Conservation (phyloP, 1,284 basidiomycete species). For the Veloporphyrellus conicus region DNA sequence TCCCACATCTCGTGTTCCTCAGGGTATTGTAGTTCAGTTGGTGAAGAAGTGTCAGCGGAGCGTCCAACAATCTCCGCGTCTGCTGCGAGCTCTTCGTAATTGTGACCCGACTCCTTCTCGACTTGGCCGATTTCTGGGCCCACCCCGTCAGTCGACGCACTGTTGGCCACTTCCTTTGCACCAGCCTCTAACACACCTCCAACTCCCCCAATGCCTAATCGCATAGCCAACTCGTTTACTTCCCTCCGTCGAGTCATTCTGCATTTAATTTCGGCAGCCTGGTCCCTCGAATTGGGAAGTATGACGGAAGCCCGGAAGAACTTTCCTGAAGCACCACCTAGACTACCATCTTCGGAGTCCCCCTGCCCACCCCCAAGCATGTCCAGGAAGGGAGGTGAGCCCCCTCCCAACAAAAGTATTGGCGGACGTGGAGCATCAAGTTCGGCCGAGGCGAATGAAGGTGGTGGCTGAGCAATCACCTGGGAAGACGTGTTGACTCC, state of each 20-base stretch:
- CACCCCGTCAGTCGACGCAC: not conserved
- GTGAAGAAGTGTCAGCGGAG: constrained; percentile 11
- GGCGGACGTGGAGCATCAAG: constrained; percentile 39
- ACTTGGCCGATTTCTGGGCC: constrained; percentile 3
- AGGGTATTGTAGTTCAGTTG: constrained; percentile 12
- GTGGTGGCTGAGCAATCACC: constrained; percentile 9
- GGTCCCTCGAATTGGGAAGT: constrained; percentile 61
- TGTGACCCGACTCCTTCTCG: constrained; percentile 1
- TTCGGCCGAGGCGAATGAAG: constrained; percentile 36
- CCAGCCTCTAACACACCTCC: constrained; percentile 60
- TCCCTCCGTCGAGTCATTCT: constrained; percentile 63
- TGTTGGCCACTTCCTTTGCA: constrained; percentile 5
- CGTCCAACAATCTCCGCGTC: constrained; percentile 15
- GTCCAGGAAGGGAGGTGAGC: constrained; percentile 27
- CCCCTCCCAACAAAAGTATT: constrained; percentile 50
- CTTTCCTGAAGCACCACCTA: constrained; percentile 20
- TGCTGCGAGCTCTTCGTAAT: constrained; percentile 17
- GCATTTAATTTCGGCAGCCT: constrained; percentile 50
- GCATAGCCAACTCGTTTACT: constrained; percentile 74
- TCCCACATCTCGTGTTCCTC: constrained; percentile 55
- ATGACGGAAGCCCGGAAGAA: constrained; percentile 74
- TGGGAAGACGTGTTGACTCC: constrained; percentile 10
- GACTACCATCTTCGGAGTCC: constrained; percentile 22
- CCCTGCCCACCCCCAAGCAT: constrained; percentile 19
- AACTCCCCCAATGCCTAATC: constrained; percentile 71